These are phyloP conservation scores for Phytophthora capsici DNA, from an alignment of 352 stramenopile genomes.

Conservation along the genomic window DNA sequence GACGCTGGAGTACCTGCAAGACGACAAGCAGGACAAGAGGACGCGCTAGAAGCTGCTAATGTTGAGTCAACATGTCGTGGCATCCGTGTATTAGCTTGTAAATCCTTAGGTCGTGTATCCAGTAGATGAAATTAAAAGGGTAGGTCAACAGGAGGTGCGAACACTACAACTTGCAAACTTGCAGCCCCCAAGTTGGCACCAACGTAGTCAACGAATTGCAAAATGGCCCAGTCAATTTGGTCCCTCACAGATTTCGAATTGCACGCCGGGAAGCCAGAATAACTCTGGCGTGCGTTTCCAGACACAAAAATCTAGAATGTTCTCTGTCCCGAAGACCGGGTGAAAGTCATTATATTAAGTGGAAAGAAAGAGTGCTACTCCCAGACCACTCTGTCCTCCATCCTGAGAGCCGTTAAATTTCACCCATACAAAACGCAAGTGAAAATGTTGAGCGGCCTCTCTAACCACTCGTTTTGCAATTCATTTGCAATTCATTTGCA, in stretches of 20 bases:
- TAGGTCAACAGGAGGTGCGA: neutral
- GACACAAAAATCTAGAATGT: constrained; percentile 45
- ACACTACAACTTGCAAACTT: too few relatives aligned
- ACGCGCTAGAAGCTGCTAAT: too few relatives aligned
- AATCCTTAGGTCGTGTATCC: too few relatives aligned
- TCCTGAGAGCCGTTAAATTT: constrained; percentile 26
- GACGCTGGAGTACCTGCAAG: too few relatives aligned
- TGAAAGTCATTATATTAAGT: neutral
- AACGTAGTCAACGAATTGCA: too few relatives aligned
- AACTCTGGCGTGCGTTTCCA: constrained; percentile 35
- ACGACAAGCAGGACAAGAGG: too few relatives aligned
- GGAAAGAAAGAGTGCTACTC: neutral
- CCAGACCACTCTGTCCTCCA: constrained; percentile 10
- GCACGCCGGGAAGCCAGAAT: constrained; percentile 28
- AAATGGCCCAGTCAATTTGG: too few relatives aligned
- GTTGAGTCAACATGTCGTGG: too few relatives aligned
- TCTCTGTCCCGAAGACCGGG: constrained; percentile 14
- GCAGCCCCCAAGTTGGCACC: too few relatives aligned
- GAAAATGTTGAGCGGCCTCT: neutral
- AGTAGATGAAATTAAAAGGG: too few relatives aligned
- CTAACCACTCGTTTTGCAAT: constrained; percentile 49
- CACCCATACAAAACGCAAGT: constrained; percentile 37
- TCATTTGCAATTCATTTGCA: too few relatives aligned
- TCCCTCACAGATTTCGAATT: constrained; percentile 18
- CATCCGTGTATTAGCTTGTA: too few relatives aligned